Conservation (phyloP, 371 early-diverging fungal species). For the Mortierella sp. region DNA sequence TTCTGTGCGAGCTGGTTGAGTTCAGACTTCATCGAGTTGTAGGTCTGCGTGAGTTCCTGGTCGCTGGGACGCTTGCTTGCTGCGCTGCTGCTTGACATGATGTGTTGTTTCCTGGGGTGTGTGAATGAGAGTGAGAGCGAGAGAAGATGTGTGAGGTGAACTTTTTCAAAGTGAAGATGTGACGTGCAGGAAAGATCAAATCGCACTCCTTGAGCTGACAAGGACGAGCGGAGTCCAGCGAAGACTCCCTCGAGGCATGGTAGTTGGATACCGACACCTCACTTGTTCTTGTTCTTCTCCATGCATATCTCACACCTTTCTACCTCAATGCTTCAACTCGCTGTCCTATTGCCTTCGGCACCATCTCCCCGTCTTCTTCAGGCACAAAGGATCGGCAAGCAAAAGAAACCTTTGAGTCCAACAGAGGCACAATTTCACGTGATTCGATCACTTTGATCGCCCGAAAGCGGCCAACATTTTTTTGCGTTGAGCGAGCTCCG, state of each 20-base stretch:
- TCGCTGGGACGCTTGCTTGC: conserved; percentile 67
- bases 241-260: not conserved
- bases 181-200: conserved; percentile 5
- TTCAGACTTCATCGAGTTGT: conserved; percentile 90
- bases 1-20: conserved; percentile 89
- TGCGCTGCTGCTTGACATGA: conserved; percentile 43
- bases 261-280: not conserved
- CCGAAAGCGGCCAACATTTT: conserved; percentile 1
- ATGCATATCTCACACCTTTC: no score
- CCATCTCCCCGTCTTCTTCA: not conserved
- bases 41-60: conserved; percentile 78
- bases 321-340: not conserved
- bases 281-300: not conserved
- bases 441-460: conserved; percentile 5
- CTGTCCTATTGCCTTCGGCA: not conserved
- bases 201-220: not conserved
- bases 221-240: no score
- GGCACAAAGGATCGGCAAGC: not conserved
- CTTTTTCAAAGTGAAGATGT: not conserved
- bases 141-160: not conserved
- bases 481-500: not conserved
- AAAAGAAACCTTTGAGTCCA: not conserved
- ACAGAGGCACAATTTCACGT: not conserved
- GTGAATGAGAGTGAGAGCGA: not conserved
- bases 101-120: conserved; percentile 14